These are phyloP conservation scores for Speleostelium caveatum DNA, from an alignment of 78 protist species.

Conservation along the genomic window DNA sequence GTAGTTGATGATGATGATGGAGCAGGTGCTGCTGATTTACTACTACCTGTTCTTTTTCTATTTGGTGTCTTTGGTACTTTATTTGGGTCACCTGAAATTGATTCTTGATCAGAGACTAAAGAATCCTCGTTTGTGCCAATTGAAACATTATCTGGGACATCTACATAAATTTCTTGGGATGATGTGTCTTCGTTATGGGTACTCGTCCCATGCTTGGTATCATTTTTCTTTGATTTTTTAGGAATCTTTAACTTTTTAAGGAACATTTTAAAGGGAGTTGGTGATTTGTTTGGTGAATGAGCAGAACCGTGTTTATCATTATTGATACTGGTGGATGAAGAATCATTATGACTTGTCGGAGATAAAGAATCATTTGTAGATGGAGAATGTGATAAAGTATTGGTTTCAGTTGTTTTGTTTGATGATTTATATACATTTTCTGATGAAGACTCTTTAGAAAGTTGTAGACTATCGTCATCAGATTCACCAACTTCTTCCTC, in stretches of 20 bases:
- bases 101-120: neutral
- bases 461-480: neutral
- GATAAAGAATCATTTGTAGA: neutral
- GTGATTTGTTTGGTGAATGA: constrained; percentile 8
- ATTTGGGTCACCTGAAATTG: neutral
- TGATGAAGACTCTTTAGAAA: neutral
- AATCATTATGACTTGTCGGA: constrained; percentile 11
- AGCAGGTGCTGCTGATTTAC: neutral
- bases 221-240: constrained; percentile 7
- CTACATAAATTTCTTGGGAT: neutral
- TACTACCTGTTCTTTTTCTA: neutral
- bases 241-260: constrained; percentile 47
- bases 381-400: neutral
- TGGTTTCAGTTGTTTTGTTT: neutral
- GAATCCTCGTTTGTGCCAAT: constrained; percentile 27
- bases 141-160: constrained; percentile 61
- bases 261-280: constrained; percentile 66
- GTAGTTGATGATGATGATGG: neutral
- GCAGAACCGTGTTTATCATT: neutral
- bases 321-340: neutral
- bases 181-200: neutral
- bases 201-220: neutral
- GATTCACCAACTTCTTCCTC: constrained; percentile 17
- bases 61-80: neutral
- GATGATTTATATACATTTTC: constrained; percentile 9